Evolutionary conservation across 73 alveolate species (phyloP).

Genomic region (Uronychia binucleata): DNA sequence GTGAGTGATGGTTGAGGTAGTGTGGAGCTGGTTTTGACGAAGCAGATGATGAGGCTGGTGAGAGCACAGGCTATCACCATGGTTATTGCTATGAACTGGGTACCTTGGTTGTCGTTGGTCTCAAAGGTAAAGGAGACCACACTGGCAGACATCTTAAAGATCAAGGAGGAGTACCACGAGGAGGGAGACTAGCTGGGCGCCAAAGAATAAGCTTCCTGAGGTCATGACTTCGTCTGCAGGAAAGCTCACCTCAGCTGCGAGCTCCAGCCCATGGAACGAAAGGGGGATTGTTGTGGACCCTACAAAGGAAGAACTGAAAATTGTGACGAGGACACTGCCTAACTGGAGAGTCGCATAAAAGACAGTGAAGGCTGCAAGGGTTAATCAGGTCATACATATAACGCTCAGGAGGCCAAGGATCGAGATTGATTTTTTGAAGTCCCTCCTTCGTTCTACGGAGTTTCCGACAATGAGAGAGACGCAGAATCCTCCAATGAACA

Average conservation of each 20-base stretch:
- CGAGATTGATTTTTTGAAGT: not conserved
- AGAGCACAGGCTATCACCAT: no score
- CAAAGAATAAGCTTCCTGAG: not conserved
- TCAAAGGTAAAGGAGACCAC: no score
- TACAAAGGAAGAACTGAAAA: not conserved
- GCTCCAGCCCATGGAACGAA: not conserved
- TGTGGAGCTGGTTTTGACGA: no score
- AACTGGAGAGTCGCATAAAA: not conserved
- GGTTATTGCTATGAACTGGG: no score
- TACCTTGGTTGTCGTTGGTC: no score
- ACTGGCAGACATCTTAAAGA: no score
- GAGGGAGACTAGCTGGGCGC: no score
- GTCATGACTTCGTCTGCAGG: not conserved
- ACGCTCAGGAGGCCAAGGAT: not conserved
- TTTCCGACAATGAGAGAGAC: not conserved
- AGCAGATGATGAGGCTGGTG: no score
- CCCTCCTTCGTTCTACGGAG: not conserved
- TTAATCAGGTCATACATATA: not conserved
- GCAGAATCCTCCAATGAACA: not conserved
- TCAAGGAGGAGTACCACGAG: no score
- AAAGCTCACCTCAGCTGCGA: not conserved
- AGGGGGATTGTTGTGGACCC: not conserved
- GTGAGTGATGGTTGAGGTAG: no score
- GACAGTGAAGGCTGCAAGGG: not conserved
- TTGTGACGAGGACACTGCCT: not conserved